These are phyloP conservation scores for Myxozyma lipomycoides DNA, from an alignment of 805 yeast genomes.

Conservation along the genomic window DNA sequence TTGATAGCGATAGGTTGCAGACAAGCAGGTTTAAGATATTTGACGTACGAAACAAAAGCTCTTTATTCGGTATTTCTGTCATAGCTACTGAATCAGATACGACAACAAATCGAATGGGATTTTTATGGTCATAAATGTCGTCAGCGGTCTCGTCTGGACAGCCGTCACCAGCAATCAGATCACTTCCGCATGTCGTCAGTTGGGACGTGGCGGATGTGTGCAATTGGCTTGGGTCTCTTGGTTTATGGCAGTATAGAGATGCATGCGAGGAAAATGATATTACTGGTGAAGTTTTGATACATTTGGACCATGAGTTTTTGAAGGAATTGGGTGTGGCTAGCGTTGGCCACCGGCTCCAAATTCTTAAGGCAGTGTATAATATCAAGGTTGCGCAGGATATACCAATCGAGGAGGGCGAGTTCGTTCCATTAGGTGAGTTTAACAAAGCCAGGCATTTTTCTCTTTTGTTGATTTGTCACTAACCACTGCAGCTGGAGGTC, in stretches of 20 bases:
- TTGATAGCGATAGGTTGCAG: too few species aligned
- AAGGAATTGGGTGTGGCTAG: conserved; percentile 62
- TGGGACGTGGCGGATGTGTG: conserved; percentile 25
- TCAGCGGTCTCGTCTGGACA: conserved; percentile 1
- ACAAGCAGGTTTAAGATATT: too few species aligned
- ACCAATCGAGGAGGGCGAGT: conserved; percentile 30
- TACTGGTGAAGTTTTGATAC: conserved; percentile 68
- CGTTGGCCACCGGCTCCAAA: conserved; percentile 52
- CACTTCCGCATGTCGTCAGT: conserved; percentile 6
- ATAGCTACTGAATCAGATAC: too few species aligned
- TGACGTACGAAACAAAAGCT: too few species aligned
- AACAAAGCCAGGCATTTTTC: neutral
- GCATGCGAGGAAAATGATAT: conserved; percentile 50
- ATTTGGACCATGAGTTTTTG: conserved; percentile 64
- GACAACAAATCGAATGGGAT: too few species aligned
- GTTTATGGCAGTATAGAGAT: conserved; percentile 15
- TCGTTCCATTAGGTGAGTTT: conserved; percentile 23
- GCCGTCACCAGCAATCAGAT: conserved; percentile 1
- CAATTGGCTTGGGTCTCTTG: conserved; percentile 19
- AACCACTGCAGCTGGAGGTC: conserved; percentile 1
- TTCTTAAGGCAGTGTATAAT: conserved; percentile 58
- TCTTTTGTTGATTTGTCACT: neutral
- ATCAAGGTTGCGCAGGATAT: conserved; percentile 40
- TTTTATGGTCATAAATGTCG: too few species aligned
- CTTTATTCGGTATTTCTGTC: too few species aligned